phyloP scores from a whole-genome alignment of 495 filamentous ascomycete species.

The Penicilliopsis zonata region DNA sequence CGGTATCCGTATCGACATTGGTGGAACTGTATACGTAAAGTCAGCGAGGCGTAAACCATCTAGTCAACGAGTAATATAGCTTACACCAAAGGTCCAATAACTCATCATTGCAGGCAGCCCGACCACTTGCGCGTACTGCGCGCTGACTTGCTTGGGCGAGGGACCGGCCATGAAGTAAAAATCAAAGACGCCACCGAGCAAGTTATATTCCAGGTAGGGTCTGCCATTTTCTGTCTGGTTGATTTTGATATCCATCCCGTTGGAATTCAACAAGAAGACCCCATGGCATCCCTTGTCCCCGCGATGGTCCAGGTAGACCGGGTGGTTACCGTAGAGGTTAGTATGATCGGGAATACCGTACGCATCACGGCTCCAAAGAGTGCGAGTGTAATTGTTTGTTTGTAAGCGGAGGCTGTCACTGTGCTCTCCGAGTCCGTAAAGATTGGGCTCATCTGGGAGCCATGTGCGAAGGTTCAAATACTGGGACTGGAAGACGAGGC shows the following conservation, averaged over 20 bases:
- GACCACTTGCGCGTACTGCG: constrained; percentile 62
- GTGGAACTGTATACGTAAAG: constrained; percentile 40
- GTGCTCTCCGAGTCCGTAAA: constrained; percentile 77
- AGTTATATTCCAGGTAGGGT: constrained; percentile 79
- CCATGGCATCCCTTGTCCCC: constrained; percentile 56
- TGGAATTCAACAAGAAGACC: constrained; percentile 72
- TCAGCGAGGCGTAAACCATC: background rate
- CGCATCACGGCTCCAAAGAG: constrained; percentile 68
- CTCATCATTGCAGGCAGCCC: constrained; percentile 67
- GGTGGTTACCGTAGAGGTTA: constrained; percentile 80
- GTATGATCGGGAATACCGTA: constrained; percentile 50
- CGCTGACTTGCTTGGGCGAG: constrained; percentile 54
- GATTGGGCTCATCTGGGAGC: constrained; percentile 52
- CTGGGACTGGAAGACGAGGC: constrained; percentile 67
- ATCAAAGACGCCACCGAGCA: constrained; percentile 68
- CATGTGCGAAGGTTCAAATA: constrained; percentile 60
- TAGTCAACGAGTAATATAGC: constrained; percentile 3
- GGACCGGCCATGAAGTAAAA: constrained; percentile 77
- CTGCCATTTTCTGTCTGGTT: constrained; percentile 45
- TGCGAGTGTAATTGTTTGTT: constrained; percentile 64
- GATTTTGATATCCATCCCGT: constrained; percentile 84
- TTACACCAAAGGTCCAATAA: constrained; percentile 68
- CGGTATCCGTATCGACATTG: constrained; percentile 74
- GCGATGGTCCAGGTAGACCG: constrained; percentile 75
- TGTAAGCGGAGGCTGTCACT: constrained; percentile 61